Conservation (phyloP, 2,329 filamentous ascomycete species). For the Setomelanomma holmii region DNA sequence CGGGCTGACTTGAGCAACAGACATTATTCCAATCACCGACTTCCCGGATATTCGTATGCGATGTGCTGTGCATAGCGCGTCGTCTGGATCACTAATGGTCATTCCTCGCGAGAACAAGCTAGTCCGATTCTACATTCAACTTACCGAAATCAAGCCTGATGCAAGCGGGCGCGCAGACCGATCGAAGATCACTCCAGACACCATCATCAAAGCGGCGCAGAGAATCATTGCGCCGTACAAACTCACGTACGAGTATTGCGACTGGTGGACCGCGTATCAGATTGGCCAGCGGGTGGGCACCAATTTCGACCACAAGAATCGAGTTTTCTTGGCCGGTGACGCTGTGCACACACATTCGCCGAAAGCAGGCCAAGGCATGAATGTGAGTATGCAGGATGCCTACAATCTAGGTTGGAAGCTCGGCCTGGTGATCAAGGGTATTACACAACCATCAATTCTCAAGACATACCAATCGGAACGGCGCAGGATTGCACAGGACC, state of each 20-base stretch:
- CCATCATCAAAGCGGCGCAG: constrained; percentile 68
- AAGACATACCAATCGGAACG: constrained; percentile 63
- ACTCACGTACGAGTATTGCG: constrained; percentile 67
- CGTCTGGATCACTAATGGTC: constrained; percentile 67
- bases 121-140: constrained; percentile 70
- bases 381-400: constrained; percentile 72
- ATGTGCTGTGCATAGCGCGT: constrained; percentile 65
- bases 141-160: constrained; percentile 58
- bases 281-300: constrained; percentile 71
- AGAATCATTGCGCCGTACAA: constrained; percentile 72
- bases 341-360: constrained; percentile 65
- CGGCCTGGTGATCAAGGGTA: constrained; percentile 56
- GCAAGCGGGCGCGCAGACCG: constrained; percentile 60
- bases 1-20: constrained; percentile 24
- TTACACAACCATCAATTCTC: constrained; percentile 51
- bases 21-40: constrained; percentile 62
- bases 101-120: constrained; percentile 70
- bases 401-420: constrained; percentile 68
- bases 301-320: constrained; percentile 62
- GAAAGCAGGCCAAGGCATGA: constrained; percentile 76
- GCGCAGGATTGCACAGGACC: constrained; percentile 66
- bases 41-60: constrained; percentile 67
- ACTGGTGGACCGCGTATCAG: constrained; percentile 74
- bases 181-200: constrained; percentile 67
- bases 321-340: constrained; percentile 75